Percentiles rank a stretch among this genome's conserved stretches.
phyloP scores from a whole-genome alignment of 106 monocot species.

The Phalaenopsis equestris region DNA sequence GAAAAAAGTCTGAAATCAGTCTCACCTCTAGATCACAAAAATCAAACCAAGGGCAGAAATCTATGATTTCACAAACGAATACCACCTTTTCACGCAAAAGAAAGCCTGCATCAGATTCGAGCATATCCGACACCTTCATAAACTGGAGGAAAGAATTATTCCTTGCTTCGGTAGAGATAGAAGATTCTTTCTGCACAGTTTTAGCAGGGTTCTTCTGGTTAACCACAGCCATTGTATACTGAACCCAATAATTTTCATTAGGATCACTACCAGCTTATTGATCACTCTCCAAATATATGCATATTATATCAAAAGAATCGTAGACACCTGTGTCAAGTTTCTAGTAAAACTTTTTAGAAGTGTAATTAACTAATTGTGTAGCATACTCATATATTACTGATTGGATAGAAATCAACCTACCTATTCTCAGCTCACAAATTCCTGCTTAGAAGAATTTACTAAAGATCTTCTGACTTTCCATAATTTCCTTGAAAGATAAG shows the following conservation, averaged over 20 bases:
- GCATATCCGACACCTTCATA: slow-evolving; percentile 96
- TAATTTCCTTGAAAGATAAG: slow-evolving; percentile 94
- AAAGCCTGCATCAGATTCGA: slow-evolving; percentile 85
- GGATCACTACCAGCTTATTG: slow-evolving; percentile 77
- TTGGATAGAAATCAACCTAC: slow-evolving; percentile 19
- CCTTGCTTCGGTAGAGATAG: slow-evolving; percentile 96
- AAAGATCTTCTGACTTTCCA: slow-evolving; percentile 96
- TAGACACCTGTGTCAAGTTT: slow-evolving; percentile 69
- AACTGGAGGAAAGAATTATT: slow-evolving; percentile 97
- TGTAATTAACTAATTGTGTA: background rate
- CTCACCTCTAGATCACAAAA: slow-evolving; percentile 95
- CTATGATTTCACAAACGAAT: slow-evolving; percentile 86
- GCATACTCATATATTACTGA: background rate
- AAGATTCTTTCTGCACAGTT: slow-evolving; percentile 95
- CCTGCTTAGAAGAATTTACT: slow-evolving; percentile 95
- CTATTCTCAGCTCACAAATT: slow-evolving; percentile 92
- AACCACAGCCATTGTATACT: slow-evolving; percentile 80
- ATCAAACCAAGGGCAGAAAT: slow-evolving; percentile 99
- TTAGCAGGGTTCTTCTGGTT: slow-evolving; percentile 85
- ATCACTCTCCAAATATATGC: slow-evolving; percentile 99
- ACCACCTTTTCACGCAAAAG: slow-evolving; percentile 81
- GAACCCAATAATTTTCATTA: slow-evolving; percentile 94
- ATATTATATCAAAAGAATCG: slow-evolving; percentile 97
- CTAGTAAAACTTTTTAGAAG: background rate
- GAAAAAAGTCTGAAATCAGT: slow-evolving; percentile 5